Base-by-base conservation (phyloP, 208 protist species). In the Wallacemonas sp. region DNA sequence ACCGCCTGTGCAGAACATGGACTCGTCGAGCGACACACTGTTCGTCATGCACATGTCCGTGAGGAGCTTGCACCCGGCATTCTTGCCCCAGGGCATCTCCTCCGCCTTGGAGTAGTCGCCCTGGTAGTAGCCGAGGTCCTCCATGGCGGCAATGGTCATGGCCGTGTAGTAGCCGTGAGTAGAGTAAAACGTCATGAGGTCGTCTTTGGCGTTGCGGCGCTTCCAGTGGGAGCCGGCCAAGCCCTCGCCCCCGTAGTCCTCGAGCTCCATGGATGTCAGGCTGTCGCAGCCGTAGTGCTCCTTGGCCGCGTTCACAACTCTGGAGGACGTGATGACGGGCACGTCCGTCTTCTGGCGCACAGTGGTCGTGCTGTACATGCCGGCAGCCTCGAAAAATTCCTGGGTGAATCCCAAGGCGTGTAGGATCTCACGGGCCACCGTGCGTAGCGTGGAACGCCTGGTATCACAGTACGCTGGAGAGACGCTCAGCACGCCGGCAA, bases 111-210 rank as follows among this genome's bases (percentile, higher is more conserved):
- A 63, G 59, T 75, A 87, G 49, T 79, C 66, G 16, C 55, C 80
- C 8, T 52, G 32, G 70, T 93, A 95, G 36, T 68, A 83, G 8
- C 77, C 77, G 7, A 84, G 49, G 63, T 90, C 84, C 11, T 88
- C 61, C n/a, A 95, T 79, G 2, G 79, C 45, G 0, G 87, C 67
- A 32, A 95, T 63, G 10, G 89, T 95, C 3, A 95, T 48, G 8
- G 57, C 74, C 49, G 25, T 82, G 52, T 71, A 78, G 50, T 0
- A 52, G 33, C 16, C 61, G 31, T 10, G 32, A 33, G n/a, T n/a
- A n/a, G n/a, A n/a, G n/a, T n/a, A n/a, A n/a, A n/a, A n/a, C n/a
- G n/a, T n/a, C n/a, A n/a, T n/a, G n/a, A n/a, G n/a, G n/a, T n/a
- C n/a, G n/a, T n/a, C n/a, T 20, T 63, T 70, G 14, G 79, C 71